Percentiles rank a stretch among this genome's conserved stretches.
These are phyloP conservation scores for Fragaria vesca DNA, from an alignment of 306 rosid species.

Conservation along the genomic window DNA sequence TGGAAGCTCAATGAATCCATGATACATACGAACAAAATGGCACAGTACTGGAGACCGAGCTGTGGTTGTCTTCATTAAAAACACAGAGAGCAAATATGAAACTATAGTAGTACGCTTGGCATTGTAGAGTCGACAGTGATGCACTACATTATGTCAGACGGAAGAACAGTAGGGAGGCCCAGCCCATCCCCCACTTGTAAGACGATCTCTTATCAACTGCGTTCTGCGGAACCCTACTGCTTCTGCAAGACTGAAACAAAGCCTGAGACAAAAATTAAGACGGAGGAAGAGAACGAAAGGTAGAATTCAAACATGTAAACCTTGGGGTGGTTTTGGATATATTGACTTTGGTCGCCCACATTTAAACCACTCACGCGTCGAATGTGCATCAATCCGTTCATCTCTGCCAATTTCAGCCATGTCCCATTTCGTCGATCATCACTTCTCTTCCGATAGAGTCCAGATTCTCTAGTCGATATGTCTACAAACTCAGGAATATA, in stretches of 20 bases:
- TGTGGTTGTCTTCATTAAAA: neutral
- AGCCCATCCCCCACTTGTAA: neutral
- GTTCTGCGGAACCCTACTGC: neutral
- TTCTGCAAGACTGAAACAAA: neutral
- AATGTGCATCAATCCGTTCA: neutral
- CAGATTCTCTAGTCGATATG: neutral
- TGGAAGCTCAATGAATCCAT: neutral
- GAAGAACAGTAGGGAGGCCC: neutral
- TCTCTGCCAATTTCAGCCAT: neutral
- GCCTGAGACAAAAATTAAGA: neutral
- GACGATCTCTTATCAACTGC: neutral
- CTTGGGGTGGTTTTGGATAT: neutral
- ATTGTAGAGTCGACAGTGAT: conserved; percentile 38
- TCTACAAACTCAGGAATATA: neutral
- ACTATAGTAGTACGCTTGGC: conserved; percentile 25
- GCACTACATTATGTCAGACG: conserved; percentile 5
- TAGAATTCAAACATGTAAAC: neutral
- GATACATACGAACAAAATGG: neutral
- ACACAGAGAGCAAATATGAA: neutral
- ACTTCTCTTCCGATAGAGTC: neutral
- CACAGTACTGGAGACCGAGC: neutral
- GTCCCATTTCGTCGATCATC: neutral
- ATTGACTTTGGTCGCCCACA: neutral
- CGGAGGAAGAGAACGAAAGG: neutral
- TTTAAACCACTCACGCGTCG: conserved; percentile 10